Conservation (phyloP, 2,329 filamentous ascomycete species). For the Ophiosphaerella korrae region DNA sequence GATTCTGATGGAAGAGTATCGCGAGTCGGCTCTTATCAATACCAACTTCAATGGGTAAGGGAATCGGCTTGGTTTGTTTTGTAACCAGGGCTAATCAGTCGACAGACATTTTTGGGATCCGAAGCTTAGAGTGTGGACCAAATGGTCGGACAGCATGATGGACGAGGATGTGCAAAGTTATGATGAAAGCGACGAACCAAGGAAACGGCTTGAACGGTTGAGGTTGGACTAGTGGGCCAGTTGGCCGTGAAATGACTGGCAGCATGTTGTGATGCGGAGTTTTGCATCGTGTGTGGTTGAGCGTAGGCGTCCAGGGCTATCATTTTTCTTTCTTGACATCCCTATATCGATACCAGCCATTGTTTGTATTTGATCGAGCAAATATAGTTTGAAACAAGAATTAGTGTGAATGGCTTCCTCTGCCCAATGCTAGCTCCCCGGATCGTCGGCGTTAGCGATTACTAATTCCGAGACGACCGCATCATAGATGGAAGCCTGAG, state of each 20-base stretch:
- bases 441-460: slow-evolving; percentile 24
- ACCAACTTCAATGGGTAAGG: slow-evolving; percentile 66
- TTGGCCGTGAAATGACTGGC: slow-evolving; percentile 14
- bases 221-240: slow-evolving; percentile 26
- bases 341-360: slow-evolving; percentile 29
- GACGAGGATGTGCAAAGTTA: slow-evolving; percentile 19
- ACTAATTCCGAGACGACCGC: slow-evolving; percentile 42
- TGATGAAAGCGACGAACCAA: slow-evolving; percentile 14
- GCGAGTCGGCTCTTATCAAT: slow-evolving; percentile 62
- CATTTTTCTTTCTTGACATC: slow-evolving; percentile 4
- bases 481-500: slow-evolving; percentile 39
- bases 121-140: slow-evolving; percentile 65
- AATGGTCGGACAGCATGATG: slow-evolving; percentile 31
- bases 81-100: slow-evolving; percentile 6
- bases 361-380: neutral
- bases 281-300: neutral
- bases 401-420: neutral
- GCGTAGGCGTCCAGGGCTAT: neutral
- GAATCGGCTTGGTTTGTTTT: neutral
- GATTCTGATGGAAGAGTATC: slow-evolving; percentile 70
- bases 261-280: neutral
- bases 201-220: slow-evolving; percentile 15
- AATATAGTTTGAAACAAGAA: neutral
- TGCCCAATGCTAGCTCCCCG: neutral
- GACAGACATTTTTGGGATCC: slow-evolving; percentile 65